These are phyloP conservation scores for Phytomonas sp. DNA, from an alignment of 208 protist species.

Conservation along the genomic window DNA sequence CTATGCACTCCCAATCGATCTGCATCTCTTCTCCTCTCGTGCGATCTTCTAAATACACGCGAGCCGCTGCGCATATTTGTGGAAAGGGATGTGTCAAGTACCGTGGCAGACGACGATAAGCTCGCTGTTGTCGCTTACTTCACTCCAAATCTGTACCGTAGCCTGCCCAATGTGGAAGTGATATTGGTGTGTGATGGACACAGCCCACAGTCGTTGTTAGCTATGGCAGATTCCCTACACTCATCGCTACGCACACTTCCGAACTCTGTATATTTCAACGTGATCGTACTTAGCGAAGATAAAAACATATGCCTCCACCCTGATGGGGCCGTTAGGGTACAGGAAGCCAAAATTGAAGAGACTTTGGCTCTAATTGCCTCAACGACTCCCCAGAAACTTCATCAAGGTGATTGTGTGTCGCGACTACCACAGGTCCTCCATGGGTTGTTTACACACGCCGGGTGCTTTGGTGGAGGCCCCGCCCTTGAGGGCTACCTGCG, in stretches of 20 bases:
- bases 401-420: constrained; percentile 2
- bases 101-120: constrained; percentile 20
- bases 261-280: constrained; percentile 34
- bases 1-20: not conserved
- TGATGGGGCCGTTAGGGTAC: not conserved
- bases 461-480: constrained; percentile 16
- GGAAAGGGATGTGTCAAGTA: not conserved
- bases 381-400: not conserved
- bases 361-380: not conserved
- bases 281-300: constrained; percentile 33
- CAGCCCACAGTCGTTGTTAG: constrained; percentile 14
- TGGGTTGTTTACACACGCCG: constrained; percentile 14
- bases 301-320: not conserved
- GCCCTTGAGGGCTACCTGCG: constrained; percentile 52
- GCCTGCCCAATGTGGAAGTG: constrained; percentile 49
- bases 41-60: constrained; percentile 12
- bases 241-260: constrained; percentile 25
- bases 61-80: constrained; percentile 63
- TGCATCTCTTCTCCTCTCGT: not conserved
- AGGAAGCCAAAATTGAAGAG: not conserved
- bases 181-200: constrained; percentile 62
- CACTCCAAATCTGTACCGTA: constrained; percentile 30
- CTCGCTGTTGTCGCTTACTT: constrained; percentile 26
- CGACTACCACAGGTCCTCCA: constrained; percentile 31
- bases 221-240: constrained; percentile 26